Conservation (phyloP, 2,329 filamentous ascomycete genomes). For the Zymoseptoria crescenta region DNA sequence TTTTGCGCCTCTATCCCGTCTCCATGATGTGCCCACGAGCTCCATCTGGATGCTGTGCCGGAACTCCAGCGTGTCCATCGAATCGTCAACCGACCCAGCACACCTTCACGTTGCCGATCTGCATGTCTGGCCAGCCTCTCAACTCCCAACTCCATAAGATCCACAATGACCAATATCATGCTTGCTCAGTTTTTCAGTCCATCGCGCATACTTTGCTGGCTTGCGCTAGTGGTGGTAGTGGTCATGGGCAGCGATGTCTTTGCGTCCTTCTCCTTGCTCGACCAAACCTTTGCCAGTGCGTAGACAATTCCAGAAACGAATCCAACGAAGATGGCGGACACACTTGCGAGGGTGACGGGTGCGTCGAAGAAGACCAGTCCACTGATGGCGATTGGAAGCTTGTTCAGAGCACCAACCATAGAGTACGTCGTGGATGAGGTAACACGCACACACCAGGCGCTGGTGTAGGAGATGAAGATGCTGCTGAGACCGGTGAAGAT, state of each 20-base stretch:
- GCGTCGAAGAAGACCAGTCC: slow-evolving; percentile 94
- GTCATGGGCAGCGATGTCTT: slow-evolving; percentile 50
- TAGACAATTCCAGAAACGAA: slow-evolving; percentile 92
- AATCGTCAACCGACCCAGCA: too few species aligned
- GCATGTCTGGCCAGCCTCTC: background rate
- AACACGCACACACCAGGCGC: slow-evolving; percentile 95
- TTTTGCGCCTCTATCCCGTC: background rate
- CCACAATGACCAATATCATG: background rate
- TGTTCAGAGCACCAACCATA: slow-evolving; percentile 97
- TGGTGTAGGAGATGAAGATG: slow-evolving; percentile 99
- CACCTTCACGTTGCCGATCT: background rate
- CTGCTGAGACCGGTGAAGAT: slow-evolving; percentile 86
- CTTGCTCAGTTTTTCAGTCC: slow-evolving; percentile 57
- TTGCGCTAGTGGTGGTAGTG: slow-evolving; percentile 56
- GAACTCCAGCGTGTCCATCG: background rate
- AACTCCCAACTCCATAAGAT: background rate
- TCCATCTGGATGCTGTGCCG: background rate
- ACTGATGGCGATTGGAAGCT: slow-evolving; percentile 87
- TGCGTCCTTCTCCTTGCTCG: slow-evolving; percentile 53
- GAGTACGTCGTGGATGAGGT: slow-evolving; percentile 97
- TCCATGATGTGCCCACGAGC: background rate
- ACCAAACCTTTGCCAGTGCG: slow-evolving; percentile 74
- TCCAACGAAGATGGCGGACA: slow-evolving; percentile 82
- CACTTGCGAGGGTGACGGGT: slow-evolving; percentile 83
- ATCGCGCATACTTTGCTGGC: slow-evolving; percentile 83